Evolutionary conservation across 2,329 filamentous ascomycete species (phyloP).

Genomic region (Drechmeria coniospora): DNA sequence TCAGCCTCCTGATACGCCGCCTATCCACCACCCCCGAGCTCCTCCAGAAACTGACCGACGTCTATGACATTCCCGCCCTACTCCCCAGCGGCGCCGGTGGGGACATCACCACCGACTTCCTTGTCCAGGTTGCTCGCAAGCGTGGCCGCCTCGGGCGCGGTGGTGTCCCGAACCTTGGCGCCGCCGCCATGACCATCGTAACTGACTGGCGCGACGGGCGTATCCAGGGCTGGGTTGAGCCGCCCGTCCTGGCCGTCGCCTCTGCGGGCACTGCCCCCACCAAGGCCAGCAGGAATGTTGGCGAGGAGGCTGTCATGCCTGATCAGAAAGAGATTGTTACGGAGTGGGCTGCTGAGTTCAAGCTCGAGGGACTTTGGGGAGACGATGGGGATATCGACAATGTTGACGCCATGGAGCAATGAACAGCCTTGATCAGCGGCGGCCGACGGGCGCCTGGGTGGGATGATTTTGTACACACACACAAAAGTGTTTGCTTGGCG

Average conservation of each 20-base stretch:
- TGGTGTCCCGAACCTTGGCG: conserved; percentile 74
- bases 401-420: conserved; percentile 38
- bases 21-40: conserved; percentile 59
- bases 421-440: too few relatives aligned
- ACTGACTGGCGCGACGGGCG: conserved; percentile 95
- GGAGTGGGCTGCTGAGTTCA: conserved; percentile 89
- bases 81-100: conserved; percentile 49
- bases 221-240: conserved; percentile 81
- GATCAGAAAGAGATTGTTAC: conserved; percentile 80
- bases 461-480: conserved; percentile 2
- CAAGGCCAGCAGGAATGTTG: conserved; percentile 20
- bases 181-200: conserved; percentile 82
- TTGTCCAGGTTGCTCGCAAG: conserved; percentile 90
- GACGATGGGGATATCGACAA: conserved; percentile 28
- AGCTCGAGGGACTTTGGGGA: conserved; percentile 83
- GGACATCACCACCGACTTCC: conserved; percentile 75
- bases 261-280: conserved; percentile 10
- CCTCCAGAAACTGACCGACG: conserved; percentile 61
- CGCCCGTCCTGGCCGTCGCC: conserved; percentile 50
- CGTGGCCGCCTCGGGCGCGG: conserved; percentile 76
- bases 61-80: conserved; percentile 75
- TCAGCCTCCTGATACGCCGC: conserved; percentile 68
- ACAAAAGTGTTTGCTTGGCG: conserved; percentile 17
- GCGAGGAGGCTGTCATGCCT: conserved; percentile 31
- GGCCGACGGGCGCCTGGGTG: too few relatives aligned